Evolutionary conservation across 164 flowering plant species (phyloP), one percentile per base, ranked within the genome.

Genomic region (Stephania japonica): DNA sequence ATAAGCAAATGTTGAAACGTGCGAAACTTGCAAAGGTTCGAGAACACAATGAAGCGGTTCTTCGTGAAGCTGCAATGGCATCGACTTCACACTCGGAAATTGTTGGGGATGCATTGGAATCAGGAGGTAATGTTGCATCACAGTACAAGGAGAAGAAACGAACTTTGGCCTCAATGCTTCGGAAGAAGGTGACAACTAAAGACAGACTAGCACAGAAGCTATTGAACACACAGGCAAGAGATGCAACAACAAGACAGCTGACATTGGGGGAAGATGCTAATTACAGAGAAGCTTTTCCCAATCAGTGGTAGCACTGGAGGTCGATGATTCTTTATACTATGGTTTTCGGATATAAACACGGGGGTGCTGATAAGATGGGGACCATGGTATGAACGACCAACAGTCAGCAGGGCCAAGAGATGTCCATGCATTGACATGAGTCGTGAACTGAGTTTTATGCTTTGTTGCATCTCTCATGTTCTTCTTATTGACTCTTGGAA

Each of bases 251-350:
- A 21, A 84, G 84, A 64, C 86, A 86, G 85, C 73, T 88, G 68
- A 79, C 82, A 2, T 24, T 75, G 72, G 87, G 79, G 12, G 95
- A 85, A 71, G 91, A 91, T 79, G 65, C 86, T 66, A 86, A 79
- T 12, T 89, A 89, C 79, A 83, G 90, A 73, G 96, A 93, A 85
- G 89, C 97, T 26, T 91, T 83, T 78, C 92, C 92, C 19, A 93
- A 93, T 85, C 95, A 89, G 66, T 91, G 94, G 97, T 90, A 87
- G 81, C 53, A 8, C 12, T 2, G 53, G 13, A 9, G 53, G 53
- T 47, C 16, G 16, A 47, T 47, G 4, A 47, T 11, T 47, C 53
- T 47, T 16, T 47, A 16, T 12, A 47, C 10, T 32, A 4, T 13
- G 68, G 68, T 66, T 26, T 26, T 26, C 11, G 44, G 38, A 66